A percentile compares a stretch with the other conserved stretches of the same genome.
phyloP scores from a whole-genome alignment of 2,329 filamentous ascomycete species.

The Ophiostoma piceae region DNA sequence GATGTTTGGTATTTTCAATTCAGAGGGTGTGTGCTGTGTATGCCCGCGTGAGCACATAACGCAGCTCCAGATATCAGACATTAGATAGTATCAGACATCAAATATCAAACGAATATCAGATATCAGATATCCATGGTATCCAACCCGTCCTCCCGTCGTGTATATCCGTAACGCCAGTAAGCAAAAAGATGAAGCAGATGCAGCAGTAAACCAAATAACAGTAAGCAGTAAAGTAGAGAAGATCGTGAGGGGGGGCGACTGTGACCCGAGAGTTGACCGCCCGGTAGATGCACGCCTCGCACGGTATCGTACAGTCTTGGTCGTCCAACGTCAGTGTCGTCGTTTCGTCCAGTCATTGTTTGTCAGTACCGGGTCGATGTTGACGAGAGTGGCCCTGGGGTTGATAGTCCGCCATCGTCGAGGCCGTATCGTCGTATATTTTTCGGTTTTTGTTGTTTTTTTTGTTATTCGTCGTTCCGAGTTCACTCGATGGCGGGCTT shows the following conservation, averaged over 20 bases:
- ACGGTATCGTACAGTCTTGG: not conserved
- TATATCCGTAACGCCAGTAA: constrained; percentile 9
- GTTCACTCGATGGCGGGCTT: not conserved
- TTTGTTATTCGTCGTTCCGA: not conserved
- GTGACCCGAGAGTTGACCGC: no score
- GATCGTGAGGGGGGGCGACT: not conserved
- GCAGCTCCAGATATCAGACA: not conserved
- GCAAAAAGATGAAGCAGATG: not conserved
- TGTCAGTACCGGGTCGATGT: not conserved
- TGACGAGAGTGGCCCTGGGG: not conserved
- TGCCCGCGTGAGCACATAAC: not conserved
- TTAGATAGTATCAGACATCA: not conserved
- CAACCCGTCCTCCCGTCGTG: constrained; percentile 3
- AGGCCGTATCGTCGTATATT: not conserved
- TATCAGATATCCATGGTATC: constrained; percentile 8
- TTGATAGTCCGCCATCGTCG: not conserved
- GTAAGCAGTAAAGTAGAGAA: not conserved
- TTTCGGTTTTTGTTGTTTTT: not conserved
- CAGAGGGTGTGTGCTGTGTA: not conserved
- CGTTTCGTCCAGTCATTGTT: no score
- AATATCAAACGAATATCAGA: not conserved
- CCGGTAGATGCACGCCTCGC: not conserved
- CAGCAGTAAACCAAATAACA: not conserved
- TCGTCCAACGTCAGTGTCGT: not conserved
- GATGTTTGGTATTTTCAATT: not conserved